A percentile compares a stretch with the other conserved stretches of the same genome.
Evolutionary conservation across 371 early-diverging fungal genomes (phyloP).

Genomic region (Syncephalis fuscata): DNA sequence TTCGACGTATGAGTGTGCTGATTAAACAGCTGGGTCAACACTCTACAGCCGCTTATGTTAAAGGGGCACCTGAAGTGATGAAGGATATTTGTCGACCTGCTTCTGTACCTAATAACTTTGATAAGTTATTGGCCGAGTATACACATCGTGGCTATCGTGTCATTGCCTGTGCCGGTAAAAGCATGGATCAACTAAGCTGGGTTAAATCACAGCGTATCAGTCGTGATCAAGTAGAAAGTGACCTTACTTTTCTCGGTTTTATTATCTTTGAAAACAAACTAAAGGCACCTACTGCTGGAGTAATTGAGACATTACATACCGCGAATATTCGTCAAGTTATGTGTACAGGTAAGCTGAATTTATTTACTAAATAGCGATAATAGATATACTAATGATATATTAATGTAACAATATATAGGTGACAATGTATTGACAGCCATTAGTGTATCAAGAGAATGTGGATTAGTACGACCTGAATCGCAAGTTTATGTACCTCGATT

Average conservation of each 20-base stretch:
- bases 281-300: conserved; percentile 71
- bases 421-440: conserved; percentile 97
- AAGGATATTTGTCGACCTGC: conserved; percentile 64
- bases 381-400: not conserved
- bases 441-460: conserved; percentile 88
- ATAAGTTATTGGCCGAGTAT: conserved; percentile 56
- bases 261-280: conserved; percentile 98
- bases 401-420: conserved; percentile 26
- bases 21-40: conserved; percentile 48
- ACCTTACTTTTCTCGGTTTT: conserved; percentile 84
- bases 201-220: conserved; percentile 61
- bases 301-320: conserved; percentile 63
- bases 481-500: conserved; percentile 40
- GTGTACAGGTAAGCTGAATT: too few species aligned
- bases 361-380: too few species aligned
- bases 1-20: conserved; percentile 93
- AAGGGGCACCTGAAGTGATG: conserved; percentile 96
- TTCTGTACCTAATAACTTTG: conserved; percentile 69
- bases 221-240: conserved; percentile 74
- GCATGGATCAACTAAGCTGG: conserved; percentile 50
- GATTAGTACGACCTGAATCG: conserved; percentile 38
- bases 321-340: conserved; percentile 93
- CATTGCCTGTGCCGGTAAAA: conserved; percentile 77
- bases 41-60: conserved; percentile 77
- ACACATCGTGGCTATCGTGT: conserved; percentile 94